phyloP scores from a whole-genome alignment of 176 grass and related monocot species.

The Guadua angustifolia region DNA sequence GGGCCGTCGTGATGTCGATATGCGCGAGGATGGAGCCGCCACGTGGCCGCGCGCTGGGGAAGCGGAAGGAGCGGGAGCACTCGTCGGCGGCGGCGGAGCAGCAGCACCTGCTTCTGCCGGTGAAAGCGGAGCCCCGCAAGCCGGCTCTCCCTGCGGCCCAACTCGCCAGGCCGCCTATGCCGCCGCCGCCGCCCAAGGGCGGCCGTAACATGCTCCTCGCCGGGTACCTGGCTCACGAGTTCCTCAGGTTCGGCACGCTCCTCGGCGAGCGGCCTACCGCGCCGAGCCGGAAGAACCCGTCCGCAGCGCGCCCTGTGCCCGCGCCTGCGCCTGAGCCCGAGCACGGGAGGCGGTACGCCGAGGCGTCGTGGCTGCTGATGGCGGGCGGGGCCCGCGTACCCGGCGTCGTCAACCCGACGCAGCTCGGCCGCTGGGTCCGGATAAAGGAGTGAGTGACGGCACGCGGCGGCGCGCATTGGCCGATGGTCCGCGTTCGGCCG shows the following conservation, averaged over 20 bases:
- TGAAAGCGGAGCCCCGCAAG: constrained; percentile 47
- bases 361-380: constrained; percentile 63
- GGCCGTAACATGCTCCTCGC: constrained; percentile 65
- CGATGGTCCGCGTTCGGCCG: neutral
- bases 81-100: constrained; percentile 28
- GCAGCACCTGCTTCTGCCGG: neutral
- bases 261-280: constrained; percentile 54
- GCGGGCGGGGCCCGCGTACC: constrained; percentile 59
- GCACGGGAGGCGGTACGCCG: constrained; percentile 47
- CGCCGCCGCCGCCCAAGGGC: constrained; percentile 7
- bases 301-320: neutral
- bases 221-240: constrained; percentile 90
- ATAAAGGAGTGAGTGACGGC: constrained; percentile 53
- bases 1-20: constrained; percentile 61
- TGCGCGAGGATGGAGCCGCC: constrained; percentile 48
- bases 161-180: constrained; percentile 23
- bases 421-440: constrained; percentile 79
- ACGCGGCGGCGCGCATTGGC: constrained; percentile 26
- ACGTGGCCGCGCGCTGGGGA: constrained; percentile 59
- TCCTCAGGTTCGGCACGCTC: constrained; percentile 68
- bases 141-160: constrained; percentile 8
- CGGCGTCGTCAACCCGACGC: constrained; percentile 75
- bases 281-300: constrained; percentile 26
- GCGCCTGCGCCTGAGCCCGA: constrained; percentile 26
- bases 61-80: constrained; percentile 66